Base-by-base conservation (phyloP, 1,139 yeast genomes). In the Wickerhamomyces sp. region DNA sequence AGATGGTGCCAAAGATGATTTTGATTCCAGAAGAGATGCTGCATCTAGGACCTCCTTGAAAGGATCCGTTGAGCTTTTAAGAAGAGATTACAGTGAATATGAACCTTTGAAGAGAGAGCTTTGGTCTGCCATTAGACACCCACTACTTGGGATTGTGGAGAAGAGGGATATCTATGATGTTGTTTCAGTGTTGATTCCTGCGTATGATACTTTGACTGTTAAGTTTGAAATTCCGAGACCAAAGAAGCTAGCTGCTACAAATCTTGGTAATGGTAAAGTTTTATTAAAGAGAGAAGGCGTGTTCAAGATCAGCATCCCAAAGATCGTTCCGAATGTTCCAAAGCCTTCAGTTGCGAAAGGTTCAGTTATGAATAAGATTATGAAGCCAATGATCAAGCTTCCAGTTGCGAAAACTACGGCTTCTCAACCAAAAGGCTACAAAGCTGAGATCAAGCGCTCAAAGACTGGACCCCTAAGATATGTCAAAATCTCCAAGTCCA, bases 91-190 rank as follows among this genome's bases (percentile, higher is more conserved):
- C 53, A 72, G 81, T 6, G 65, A 72, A n/a, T 87, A 87, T n/a
- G 62, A 65, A 40, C 86, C 89, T 0, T 67, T 93, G 36, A 75
- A 75, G 46, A 58, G 62, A 7, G 73, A 75, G 9, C 58, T 93
- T 7, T 90, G 97, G 96, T 72, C 73, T 42, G 72, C 82, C n/a
- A 61, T 89, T 13, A 86, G 81, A 54, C 71, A 79, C 10, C 80
- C 88, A 1, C 62, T 78, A 31, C 52, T 84, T 15, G 76, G 85
- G 18, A 66, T 87, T 1, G 67, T 76, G 40, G 83, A 81, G 40
- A 78, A 84, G 51, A 73, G 93, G 49, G 67, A 75, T 36, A 60
- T 93, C 14, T 81, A 87, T 54, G 86, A 80, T 48, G 61, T 87
- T 3, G 72, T 87, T 47, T 79, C 79, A 43, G 74, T 91, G 7